phyloP scores from a whole-genome alignment of 495 filamentous ascomycete species.

The Aspergillus cavernicola region DNA sequence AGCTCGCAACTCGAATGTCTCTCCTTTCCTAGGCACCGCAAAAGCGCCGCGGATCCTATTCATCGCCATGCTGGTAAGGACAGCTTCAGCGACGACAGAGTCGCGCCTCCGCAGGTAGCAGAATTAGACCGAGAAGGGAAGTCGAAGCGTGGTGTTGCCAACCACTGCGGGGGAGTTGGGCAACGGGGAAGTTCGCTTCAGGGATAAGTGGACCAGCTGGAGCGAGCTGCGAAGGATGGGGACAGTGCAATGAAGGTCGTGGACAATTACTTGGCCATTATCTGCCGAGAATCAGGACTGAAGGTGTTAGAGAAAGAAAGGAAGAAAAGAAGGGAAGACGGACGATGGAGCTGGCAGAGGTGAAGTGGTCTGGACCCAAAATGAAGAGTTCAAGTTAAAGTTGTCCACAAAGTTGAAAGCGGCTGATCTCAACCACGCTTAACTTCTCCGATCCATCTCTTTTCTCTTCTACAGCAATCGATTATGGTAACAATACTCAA shows the following conservation, averaged over 20 bases:
- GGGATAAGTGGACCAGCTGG: conserved; percentile 18
- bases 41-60: conserved; percentile 95
- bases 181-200: conserved; percentile 27
- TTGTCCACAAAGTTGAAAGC: conserved; percentile 43
- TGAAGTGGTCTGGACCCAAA: conserved; percentile 13
- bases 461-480: neutral
- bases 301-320: conserved; percentile 2
- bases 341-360: conserved; percentile 14
- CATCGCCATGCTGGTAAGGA: conserved; percentile 68
- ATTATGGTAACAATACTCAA: conserved; percentile 21
- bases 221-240: conserved; percentile 15
- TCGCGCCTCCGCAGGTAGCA: conserved; percentile 43
- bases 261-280: conserved; percentile 4
- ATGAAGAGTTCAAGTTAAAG: conserved; percentile 1
- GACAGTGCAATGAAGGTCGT: conserved; percentile 14
- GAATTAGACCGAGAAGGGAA: conserved; percentile 16
- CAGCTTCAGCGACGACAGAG: conserved; percentile 45
- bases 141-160: conserved; percentile 14
- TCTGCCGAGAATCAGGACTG: neutral
- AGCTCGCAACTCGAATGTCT: conserved; percentile 96
- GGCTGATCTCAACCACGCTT: conserved; percentile 22
- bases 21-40: conserved; percentile 86
- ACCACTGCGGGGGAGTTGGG: conserved; percentile 39
- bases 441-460: conserved; percentile 3
- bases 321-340: conserved; percentile 15